A percentile compares a stretch with the other conserved stretches of the same genome.
Evolutionary conservation across 257 asterid genomes (phyloP).

Genomic region (Oldenlandia corymbosa): DNA sequence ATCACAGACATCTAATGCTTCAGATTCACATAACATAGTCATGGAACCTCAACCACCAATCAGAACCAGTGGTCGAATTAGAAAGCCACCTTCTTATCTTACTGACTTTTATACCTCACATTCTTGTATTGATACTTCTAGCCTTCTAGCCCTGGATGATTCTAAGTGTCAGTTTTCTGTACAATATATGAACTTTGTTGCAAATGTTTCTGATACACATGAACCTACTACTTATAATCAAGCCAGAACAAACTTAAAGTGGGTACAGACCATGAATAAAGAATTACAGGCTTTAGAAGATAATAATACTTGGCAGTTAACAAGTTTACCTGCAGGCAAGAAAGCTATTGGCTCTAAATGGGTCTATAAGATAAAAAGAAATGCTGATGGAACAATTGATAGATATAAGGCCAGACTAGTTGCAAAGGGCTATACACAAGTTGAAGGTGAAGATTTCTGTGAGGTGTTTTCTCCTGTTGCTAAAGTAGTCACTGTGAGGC

Average conservation of each 20-base stretch:
- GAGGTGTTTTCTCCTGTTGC: constrained; percentile 1
- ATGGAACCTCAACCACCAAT: no score
- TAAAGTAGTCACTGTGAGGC: not conserved
- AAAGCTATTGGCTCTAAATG: not conserved
- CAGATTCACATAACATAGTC: no score
- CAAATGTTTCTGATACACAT: not conserved
- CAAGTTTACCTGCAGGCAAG: not conserved
- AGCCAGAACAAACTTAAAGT: not conserved
- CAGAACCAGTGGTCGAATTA: no score
- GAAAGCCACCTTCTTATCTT: no score
- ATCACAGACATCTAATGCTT: no score
- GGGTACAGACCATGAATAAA: not conserved
- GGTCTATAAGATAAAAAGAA: not conserved
- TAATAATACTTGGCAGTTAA: not conserved
- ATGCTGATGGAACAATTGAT: not conserved
- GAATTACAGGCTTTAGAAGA: not conserved
- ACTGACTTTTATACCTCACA: no score
- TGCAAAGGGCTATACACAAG: not conserved
- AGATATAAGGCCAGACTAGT: not conserved
- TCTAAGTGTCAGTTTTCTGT: no score
- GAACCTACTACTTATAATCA: not conserved
- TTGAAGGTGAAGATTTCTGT: not conserved
- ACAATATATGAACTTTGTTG: not conserved
- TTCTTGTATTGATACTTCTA: no score
- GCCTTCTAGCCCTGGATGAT: no score